Percentiles rank a stretch among this genome's conserved stretches.
Conservation (phyloP, 768 basidiomycete genomes). For the Lentinula sp. region DNA sequence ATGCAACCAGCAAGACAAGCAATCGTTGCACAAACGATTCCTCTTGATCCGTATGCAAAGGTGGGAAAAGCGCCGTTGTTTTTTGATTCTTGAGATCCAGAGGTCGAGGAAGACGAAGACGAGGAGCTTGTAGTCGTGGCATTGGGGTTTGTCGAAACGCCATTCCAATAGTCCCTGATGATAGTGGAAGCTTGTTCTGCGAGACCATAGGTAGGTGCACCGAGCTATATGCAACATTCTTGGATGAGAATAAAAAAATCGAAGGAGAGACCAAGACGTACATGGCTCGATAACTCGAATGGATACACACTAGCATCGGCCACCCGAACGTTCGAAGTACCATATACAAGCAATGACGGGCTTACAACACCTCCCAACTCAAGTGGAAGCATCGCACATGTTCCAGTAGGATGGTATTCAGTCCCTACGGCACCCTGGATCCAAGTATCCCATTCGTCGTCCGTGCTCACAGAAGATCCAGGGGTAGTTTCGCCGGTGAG, state of each 20-base stretch:
- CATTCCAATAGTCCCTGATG: conserved; percentile 18
- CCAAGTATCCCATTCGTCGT: conserved; percentile 53
- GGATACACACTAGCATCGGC: conserved; percentile 20
- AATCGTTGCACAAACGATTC: neutral
- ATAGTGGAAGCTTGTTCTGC: conserved; percentile 36
- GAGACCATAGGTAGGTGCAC: conserved; percentile 16
- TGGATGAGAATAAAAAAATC: neutral
- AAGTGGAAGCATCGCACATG: conserved; percentile 53
- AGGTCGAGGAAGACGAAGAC: neutral
- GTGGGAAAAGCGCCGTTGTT: neutral
- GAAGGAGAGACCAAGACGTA: conserved; percentile 6
- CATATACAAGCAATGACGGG: conserved; percentile 49
- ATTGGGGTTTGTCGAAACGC: conserved; percentile 3
- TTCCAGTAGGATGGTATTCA: conserved; percentile 56
- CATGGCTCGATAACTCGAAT: conserved; percentile 18
- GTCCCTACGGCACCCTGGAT: conserved; percentile 35
- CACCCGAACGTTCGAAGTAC: conserved; percentile 43
- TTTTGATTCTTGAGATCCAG: neutral
- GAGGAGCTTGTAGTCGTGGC: conserved; percentile 12
- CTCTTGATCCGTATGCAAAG: too few species aligned
- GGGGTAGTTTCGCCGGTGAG: conserved; percentile 29
- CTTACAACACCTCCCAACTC: conserved; percentile 55
- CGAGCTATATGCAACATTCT: conserved; percentile 6
- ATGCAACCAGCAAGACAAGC: neutral
- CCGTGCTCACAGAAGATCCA: conserved; percentile 42